A percentile compares a stretch with the other conserved stretches of the same genome.
Evolutionary conservation across 345 rosid species (phyloP).

Genomic region (Populus alba): DNA sequence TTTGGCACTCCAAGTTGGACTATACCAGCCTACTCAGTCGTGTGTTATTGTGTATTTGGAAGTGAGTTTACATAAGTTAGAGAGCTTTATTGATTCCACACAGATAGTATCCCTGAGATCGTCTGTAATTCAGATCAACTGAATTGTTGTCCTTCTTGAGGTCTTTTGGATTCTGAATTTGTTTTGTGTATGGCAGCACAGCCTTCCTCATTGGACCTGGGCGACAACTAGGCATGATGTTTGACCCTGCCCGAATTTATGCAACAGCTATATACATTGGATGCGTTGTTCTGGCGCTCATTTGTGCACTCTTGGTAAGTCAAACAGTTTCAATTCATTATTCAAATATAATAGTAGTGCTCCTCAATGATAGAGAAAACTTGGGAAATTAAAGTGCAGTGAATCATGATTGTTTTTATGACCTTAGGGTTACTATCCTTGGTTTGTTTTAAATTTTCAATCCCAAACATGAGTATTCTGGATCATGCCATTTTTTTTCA

Average conservation of each 20-base stretch:
- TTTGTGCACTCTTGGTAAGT: conserved; percentile 84
- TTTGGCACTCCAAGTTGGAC: background rate
- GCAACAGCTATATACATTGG: conserved; percentile 79
- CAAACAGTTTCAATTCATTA: conserved; percentile 5
- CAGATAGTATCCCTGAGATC: background rate
- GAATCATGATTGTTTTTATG: background rate
- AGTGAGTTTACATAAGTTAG: background rate
- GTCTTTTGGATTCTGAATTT: conserved; percentile 25
- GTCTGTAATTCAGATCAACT: background rate
- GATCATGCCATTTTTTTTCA: background rate
- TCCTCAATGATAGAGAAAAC: background rate
- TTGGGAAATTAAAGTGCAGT: background rate
- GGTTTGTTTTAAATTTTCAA: background rate
- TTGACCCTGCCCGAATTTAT: conserved; percentile 63
- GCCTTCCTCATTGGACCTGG: conserved; percentile 80
- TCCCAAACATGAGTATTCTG: background rate
- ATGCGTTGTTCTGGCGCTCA: conserved; percentile 65
- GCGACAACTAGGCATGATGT: conserved; percentile 84
- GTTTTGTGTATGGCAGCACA: conserved; percentile 74
- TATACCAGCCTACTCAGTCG: background rate
- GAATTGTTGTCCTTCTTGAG: background rate
- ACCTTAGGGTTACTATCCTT: background rate
- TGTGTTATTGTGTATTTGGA: background rate
- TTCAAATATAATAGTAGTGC: background rate
- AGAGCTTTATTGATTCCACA: background rate